Evolutionary conservation across 768 basidiomycete genomes (phyloP), one percentile per base, ranked within the genome.

Genomic region (Mycena belliarum): DNA sequence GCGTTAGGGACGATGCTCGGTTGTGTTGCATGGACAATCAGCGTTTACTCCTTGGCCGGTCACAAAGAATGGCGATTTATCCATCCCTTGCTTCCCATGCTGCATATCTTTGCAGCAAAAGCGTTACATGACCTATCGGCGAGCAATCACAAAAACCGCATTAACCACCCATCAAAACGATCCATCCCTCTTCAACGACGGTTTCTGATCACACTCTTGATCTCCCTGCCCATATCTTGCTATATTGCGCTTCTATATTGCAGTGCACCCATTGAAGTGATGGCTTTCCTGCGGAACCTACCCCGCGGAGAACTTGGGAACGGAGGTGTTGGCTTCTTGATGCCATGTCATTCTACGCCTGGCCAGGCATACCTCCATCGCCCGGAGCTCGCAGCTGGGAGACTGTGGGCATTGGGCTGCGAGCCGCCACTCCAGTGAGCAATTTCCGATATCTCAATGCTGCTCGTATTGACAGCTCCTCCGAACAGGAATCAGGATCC

Each of bases 61-160:
- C 97, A 99, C 76, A 98, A 98, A 66, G 97, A 99, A 78, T 98
- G 95, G 94, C 82, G 97, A 9, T 98, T 99, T 75, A 75, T 98
- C 8, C 95, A 98, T 63, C 95, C 96, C 0, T 70, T 98, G 20
- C 77, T 98, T 4, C 95, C 97, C 1, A 72, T 93, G 28, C 73
- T 96, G 38, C 88, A 97, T 64, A 63, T 95, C 21, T 79, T 97
- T 58, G 89, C 90, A 12, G 79, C 93, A 0, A 85, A 84, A 60
- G 85, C 90, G 2, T 72, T 96, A 6, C 77, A 84, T 33, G 83
- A 85, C 53, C 63, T 79, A 3, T 78, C 74, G 37, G 40, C 56
- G 32, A 52, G 44, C 20, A 18, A 25, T 28, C 23, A 20, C 14
- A 33, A 7, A 35, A 49, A 58, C 32, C 41, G 38, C 28, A 54